These are phyloP conservation scores for Talaromyces piceae DNA, from an alignment of 2,329 filamentous ascomycete genomes.

Conservation along the genomic window DNA sequence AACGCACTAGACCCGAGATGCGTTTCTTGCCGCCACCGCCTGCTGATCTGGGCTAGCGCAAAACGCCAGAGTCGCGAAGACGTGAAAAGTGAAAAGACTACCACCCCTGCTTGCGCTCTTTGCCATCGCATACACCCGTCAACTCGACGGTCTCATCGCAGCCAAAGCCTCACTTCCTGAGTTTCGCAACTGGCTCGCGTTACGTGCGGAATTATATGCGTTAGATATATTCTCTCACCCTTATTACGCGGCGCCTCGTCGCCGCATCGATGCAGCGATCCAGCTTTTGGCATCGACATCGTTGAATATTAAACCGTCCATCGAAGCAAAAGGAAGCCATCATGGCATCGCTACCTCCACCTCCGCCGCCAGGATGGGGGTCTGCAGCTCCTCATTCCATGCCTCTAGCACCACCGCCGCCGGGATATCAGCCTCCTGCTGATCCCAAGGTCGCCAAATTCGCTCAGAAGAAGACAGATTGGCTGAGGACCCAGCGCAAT, in stretches of 20 bases:
- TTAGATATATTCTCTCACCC: background rate
- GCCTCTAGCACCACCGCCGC: slow-evolving; percentile 65
- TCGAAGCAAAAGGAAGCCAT: slow-evolving; percentile 17
- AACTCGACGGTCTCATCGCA: slow-evolving; percentile 18
- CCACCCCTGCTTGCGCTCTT: slow-evolving; percentile 1
- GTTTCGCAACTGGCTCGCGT: background rate
- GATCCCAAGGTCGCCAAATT: slow-evolving; percentile 89
- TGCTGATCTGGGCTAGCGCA: background rate
- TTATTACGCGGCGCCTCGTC: slow-evolving; percentile 9
- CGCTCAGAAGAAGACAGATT: slow-evolving; percentile 98
- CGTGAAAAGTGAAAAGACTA: slow-evolving; percentile 7
- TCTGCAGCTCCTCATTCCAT: slow-evolving; percentile 45
- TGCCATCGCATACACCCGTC: slow-evolving; percentile 15
- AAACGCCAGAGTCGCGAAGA: slow-evolving; percentile 12
- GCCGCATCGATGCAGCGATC: slow-evolving; percentile 18
- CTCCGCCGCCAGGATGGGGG: slow-evolving; percentile 62
- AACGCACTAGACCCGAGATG: slow-evolving; percentile 17
- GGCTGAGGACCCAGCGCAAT: slow-evolving; percentile 83
- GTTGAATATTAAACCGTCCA: slow-evolving; percentile 13
- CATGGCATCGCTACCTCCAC: slow-evolving; percentile 56
- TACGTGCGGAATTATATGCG: background rate
- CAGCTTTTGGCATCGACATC: slow-evolving; percentile 21
- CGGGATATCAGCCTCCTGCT: slow-evolving; percentile 71
- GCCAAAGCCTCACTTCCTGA: background rate
- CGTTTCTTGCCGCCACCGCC: slow-evolving; percentile 29